Conservation (phyloP, 345 rosid species). For the Hirschfeldia incana region DNA sequence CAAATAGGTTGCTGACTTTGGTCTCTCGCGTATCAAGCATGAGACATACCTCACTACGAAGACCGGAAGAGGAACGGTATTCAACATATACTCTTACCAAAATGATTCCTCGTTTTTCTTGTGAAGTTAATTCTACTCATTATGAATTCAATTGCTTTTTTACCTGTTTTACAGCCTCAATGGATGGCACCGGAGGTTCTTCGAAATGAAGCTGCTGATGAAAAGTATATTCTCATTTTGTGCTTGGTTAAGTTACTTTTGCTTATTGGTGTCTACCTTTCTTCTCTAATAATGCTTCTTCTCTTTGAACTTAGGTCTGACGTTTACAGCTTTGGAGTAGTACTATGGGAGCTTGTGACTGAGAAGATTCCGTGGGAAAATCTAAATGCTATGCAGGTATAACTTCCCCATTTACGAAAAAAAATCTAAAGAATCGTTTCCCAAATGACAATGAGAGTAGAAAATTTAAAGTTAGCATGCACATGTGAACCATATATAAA, state of each 20-base stretch:
- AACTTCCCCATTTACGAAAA: constrained; percentile 4
- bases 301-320: constrained; percentile 63
- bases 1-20: constrained; percentile 92
- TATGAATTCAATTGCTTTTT: constrained; percentile 5
- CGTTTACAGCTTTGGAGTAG: constrained; percentile 84
- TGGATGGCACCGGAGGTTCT: constrained; percentile 99
- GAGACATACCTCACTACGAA: constrained; percentile 79
- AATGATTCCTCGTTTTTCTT: constrained; percentile 11
- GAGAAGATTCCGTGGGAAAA: constrained; percentile 97
- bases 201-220: constrained; percentile 87
- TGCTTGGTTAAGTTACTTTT: constrained; percentile 15
- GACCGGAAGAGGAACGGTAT: constrained; percentile 94
- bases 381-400: constrained; percentile 94
- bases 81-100: neutral
- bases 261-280: neutral
- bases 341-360: constrained; percentile 93
- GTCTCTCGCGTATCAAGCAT: constrained; percentile 89
- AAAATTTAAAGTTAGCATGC: neutral
- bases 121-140: neutral
- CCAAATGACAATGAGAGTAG: neutral
- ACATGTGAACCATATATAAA: constrained; percentile 23
- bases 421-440: neutral
- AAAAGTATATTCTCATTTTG: constrained; percentile 57
- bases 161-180: constrained; percentile 67
- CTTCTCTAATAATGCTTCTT: neutral